Conservation (phyloP, 352 stramenopile species). For the Pythium monospermum region DNA sequence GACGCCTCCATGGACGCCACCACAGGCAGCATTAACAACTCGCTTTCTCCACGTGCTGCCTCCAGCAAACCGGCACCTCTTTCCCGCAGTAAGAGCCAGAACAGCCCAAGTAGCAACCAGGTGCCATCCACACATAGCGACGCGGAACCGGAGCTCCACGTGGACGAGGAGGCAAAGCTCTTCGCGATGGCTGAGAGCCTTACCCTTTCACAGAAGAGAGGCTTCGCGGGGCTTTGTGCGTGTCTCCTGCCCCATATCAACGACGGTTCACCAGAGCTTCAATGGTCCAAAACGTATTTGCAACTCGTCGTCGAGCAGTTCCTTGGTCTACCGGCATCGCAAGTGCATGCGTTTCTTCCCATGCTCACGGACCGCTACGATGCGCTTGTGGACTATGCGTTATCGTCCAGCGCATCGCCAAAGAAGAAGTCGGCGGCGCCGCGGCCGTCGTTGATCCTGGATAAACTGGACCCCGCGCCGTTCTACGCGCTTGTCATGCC, state of each 20-base stretch:
- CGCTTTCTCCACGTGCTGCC: conserved; percentile 3
- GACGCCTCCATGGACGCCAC: background rate
- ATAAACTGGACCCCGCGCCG: conserved; percentile 44
- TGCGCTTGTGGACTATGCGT: conserved; percentile 16
- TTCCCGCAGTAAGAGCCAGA: conserved; percentile 16
- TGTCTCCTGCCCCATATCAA: conserved; percentile 63
- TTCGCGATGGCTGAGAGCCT: conserved; percentile 33
- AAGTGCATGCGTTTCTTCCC: conserved; percentile 65
- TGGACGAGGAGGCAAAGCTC: conserved; percentile 13
- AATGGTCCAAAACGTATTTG: conserved; percentile 66
- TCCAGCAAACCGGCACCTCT: background rate
- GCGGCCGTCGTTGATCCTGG: conserved; percentile 7
- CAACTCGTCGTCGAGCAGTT: conserved; percentile 61
- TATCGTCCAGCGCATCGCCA: conserved; percentile 9
- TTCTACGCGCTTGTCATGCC: conserved; percentile 58
- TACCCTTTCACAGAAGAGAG: conserved; percentile 52
- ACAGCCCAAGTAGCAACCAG: background rate
- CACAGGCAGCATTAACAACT: conserved; percentile 14
- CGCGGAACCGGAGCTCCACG: background rate
- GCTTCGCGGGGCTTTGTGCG: conserved; percentile 56
- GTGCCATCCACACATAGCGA: conserved; percentile 5
- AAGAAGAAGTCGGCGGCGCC: background rate
- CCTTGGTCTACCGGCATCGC: conserved; percentile 36
- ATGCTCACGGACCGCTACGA: conserved; percentile 48
- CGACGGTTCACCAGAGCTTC: conserved; percentile 46